phyloP scores from a whole-genome alignment of 176 grass and related monocot genomes.

The Triticum dicoccoides region DNA sequence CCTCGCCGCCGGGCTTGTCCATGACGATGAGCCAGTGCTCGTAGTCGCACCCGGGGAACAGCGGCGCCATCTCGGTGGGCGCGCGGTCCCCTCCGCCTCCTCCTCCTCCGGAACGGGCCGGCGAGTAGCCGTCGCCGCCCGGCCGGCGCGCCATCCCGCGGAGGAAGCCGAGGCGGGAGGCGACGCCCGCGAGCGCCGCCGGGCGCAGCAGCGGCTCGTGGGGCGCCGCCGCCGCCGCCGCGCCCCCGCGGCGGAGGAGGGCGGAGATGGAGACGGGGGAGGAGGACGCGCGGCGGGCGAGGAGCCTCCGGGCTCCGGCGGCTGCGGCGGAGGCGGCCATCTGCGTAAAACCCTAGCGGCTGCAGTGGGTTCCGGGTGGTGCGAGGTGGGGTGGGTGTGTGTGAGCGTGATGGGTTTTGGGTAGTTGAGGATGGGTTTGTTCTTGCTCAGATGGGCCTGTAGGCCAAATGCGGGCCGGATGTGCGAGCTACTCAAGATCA shows the following conservation, averaged over 20 bases:
- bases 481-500: no score
- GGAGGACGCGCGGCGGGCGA: slow-evolving; percentile 43
- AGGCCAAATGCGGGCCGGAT: not conserved
- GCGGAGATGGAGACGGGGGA: slow-evolving; percentile 14
- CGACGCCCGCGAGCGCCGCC: slow-evolving; percentile 6
- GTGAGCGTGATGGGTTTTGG: slow-evolving; percentile 14
- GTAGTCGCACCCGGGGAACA: slow-evolving; percentile 95
- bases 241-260: slow-evolving; percentile 22
- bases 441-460: not conserved
- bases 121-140: slow-evolving; percentile 35
- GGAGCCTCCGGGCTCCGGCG: slow-evolving; percentile 46
- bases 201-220: slow-evolving; percentile 35
- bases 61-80: slow-evolving; percentile 86
- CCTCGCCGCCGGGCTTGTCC: slow-evolving; percentile 90
- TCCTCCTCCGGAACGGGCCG: slow-evolving; percentile 14
- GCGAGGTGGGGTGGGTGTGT: not conserved
- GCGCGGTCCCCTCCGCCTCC: slow-evolving; percentile 50
- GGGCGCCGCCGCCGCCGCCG: not conserved
- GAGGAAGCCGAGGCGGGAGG: slow-evolving; percentile 31
- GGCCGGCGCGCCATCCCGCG: slow-evolving; percentile 56
- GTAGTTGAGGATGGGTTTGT: not conserved
- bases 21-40: slow-evolving; percentile 99
- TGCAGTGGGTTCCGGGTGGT: not conserved
- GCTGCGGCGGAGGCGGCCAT: slow-evolving; percentile 37
- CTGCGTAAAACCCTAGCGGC: slow-evolving; percentile 43